A percentile compares a stretch with the other conserved stretches of the same genome.
Conservation (phyloP, 2,329 filamentous ascomycete genomes). For the Dryadomyces quercus-mongolicae region DNA sequence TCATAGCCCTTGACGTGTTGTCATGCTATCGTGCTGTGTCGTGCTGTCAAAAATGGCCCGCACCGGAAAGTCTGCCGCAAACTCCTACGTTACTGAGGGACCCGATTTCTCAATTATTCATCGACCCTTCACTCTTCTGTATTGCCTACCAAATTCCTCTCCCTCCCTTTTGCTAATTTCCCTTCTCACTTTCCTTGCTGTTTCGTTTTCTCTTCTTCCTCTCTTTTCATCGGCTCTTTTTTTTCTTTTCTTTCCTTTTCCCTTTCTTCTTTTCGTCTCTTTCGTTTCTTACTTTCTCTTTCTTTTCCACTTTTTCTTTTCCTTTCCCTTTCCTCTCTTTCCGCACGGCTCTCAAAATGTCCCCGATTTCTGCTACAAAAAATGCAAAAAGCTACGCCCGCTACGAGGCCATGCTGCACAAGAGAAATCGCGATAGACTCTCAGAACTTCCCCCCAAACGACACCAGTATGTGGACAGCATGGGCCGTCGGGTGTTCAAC, state of each 20-base stretch:
- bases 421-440: neutral
- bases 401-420: neutral
- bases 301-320: neutral
- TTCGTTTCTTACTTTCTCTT: neutral
- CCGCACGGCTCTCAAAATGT: neutral
- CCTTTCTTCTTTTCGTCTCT: neutral
- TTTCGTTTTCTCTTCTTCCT: neutral
- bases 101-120: neutral
- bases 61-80: neutral
- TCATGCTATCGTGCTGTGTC: neutral
- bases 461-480: conserved; percentile 2
- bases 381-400: neutral
- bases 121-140: neutral
- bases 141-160: neutral
- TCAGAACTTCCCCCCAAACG: neutral
- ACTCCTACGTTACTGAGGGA: neutral
- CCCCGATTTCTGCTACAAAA: neutral
- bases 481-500: neutral
- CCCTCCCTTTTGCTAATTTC: neutral
- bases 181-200: neutral
- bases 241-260: neutral
- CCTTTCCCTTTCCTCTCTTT: neutral
- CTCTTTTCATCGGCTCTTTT: neutral
- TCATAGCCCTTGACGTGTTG: too few species aligned
- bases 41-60: neutral